Conservation (phyloP, 805 yeast species). For the Kuraishia hungarica region DNA sequence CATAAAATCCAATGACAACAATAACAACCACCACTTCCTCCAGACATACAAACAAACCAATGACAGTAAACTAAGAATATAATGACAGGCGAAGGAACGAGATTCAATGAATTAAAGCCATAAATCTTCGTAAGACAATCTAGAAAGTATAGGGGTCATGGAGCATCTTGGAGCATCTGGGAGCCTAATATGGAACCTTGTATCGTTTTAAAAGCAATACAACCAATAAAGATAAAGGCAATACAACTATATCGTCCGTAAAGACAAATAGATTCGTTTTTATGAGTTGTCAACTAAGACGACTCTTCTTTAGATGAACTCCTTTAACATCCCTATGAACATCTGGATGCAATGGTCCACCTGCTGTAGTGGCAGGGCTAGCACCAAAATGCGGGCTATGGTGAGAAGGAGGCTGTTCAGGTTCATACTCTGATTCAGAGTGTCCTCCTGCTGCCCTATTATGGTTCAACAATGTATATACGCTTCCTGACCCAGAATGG, state of each 20-base stretch:
- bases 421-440: background rate
- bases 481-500: background rate
- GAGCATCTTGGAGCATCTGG: no score
- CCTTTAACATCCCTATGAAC: background rate
- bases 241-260: no score
- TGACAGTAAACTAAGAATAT: no score
- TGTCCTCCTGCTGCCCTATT: background rate
- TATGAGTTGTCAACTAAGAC: background rate
- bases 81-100: no score
- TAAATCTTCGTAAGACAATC: no score
- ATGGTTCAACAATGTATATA: conserved; percentile 4
- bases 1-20: no score
- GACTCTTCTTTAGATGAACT: background rate
- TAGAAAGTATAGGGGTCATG: background rate
- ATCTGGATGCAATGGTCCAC: background rate
- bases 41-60: no score
- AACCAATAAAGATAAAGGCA: no score
- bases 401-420: background rate
- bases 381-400: background rate
- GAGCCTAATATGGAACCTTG: no score
- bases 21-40: no score
- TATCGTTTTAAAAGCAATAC: no score
- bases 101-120: background rate
- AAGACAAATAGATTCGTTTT: no score
- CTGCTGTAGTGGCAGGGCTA: background rate